A percentile compares a stretch with the other conserved stretches of the same genome.
Conservation (phyloP, 1,284 basidiomycete species). For the Apiotrichum gamsii region DNA sequence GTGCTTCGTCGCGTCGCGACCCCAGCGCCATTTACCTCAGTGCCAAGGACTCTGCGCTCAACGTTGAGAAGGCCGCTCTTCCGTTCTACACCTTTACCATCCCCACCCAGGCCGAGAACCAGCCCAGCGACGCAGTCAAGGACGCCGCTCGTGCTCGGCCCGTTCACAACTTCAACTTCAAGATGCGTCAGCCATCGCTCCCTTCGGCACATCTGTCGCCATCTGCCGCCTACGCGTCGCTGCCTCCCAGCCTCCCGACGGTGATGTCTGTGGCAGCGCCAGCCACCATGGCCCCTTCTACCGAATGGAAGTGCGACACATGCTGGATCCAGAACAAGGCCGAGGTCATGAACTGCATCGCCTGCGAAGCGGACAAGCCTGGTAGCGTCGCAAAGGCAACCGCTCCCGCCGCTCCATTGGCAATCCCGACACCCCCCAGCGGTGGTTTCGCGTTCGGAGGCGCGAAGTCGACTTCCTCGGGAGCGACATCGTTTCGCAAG, state of each 20-base stretch:
- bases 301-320: slow-evolving; percentile 50
- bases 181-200: slow-evolving; percentile 1
- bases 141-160: slow-evolving; percentile 3
- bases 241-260: too few relatives aligned
- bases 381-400: neutral
- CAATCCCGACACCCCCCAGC: neutral
- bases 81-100: slow-evolving; percentile 33
- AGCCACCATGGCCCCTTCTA: too few relatives aligned
- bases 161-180: slow-evolving; percentile 13
- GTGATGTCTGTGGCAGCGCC: too few relatives aligned
- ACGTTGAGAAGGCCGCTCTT: slow-evolving; percentile 28
- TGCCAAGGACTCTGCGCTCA: slow-evolving; percentile 35
- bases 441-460: slow-evolving; percentile 5
- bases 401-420: neutral
- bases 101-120: neutral
- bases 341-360: slow-evolving; percentile 54
- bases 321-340: slow-evolving; percentile 54
- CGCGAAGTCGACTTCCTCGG: neutral
- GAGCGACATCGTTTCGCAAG: neutral
- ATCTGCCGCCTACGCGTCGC: too few relatives aligned
- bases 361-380: slow-evolving; percentile 51
- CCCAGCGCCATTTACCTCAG: slow-evolving; percentile 24
- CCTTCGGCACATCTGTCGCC: neutral
- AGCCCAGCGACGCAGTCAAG: slow-evolving; percentile 17
- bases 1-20: slow-evolving; percentile 2